phyloP scores from a whole-genome alignment of 345 rosid species.

The Viola odorata region DNA sequence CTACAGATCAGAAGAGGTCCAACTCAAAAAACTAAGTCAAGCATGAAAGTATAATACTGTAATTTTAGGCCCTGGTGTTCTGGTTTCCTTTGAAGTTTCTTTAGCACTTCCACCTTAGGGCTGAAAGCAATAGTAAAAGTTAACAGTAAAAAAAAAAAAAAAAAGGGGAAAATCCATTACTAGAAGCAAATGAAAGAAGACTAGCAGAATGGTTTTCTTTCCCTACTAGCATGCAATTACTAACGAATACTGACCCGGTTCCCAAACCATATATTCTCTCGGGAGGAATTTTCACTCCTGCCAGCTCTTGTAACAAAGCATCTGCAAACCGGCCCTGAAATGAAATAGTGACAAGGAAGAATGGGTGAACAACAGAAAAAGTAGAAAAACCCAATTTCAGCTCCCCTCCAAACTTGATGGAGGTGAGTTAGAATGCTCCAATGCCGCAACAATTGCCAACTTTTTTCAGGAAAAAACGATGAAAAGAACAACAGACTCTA shows the following conservation, averaged over 20 bases:
- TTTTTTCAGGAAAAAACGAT: neutral
- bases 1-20: neutral
- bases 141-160: neutral
- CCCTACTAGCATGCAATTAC: neutral
- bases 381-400: neutral
- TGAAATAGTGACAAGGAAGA: neutral
- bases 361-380: neutral
- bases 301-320: conserved; percentile 62
- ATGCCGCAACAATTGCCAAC: neutral
- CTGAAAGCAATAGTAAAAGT: conserved; percentile 16
- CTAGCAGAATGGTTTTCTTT: neutral
- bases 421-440: neutral
- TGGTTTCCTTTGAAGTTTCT: conserved; percentile 69
- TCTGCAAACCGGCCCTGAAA: conserved; percentile 76
- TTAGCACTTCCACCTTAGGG: conserved; percentile 82
- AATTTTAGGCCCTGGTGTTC: conserved; percentile 66
- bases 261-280: conserved; percentile 78
- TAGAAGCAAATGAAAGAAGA: neutral
- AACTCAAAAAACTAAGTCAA: neutral
- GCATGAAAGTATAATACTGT: conserved; percentile 40
- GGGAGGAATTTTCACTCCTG: conserved; percentile 64
- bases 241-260: conserved; percentile 54
- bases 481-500: conserved; percentile 12
- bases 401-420: neutral
- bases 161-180: neutral